phyloP scores from a whole-genome alignment of 257 asterid genomes.

The Ehretia macrophylla region DNA sequence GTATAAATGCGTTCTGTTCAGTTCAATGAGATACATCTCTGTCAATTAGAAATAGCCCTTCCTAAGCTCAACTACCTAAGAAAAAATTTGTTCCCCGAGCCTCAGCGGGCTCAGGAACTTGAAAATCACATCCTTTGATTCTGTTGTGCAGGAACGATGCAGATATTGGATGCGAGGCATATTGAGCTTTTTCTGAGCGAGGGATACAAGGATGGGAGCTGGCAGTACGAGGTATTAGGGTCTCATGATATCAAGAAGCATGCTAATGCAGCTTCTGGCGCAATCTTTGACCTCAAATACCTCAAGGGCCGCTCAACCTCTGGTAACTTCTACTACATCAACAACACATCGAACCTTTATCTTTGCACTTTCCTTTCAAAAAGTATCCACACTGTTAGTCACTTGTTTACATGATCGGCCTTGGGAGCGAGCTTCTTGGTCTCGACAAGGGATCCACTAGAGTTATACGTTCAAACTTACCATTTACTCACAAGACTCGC shows the following conservation, averaged over 20 bases:
- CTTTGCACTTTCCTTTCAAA: not conserved
- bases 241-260: conserved; percentile 51
- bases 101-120: not conserved
- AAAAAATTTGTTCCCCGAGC: not conserved
- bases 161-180: conserved; percentile 88
- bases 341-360: not conserved
- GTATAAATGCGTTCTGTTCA: conserved; percentile 2
- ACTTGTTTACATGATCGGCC: not conserved
- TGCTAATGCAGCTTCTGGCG: conserved; percentile 72
- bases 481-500: too few species aligned
- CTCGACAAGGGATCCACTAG: too few species aligned
- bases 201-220: conserved; percentile 64
- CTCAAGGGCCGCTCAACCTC: conserved; percentile 62
- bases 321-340: conserved; percentile 37
- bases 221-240: conserved; percentile 70
- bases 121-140: conserved; percentile 4
- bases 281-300: conserved; percentile 70
- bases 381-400: too few species aligned
- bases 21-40: too few species aligned
- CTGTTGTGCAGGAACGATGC: conserved; percentile 83
- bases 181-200: conserved; percentile 70
- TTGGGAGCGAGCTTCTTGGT: too few species aligned
- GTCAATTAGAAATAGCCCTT: not conserved
- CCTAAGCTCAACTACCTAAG: not conserved
- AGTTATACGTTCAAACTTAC: too few species aligned